A percentile compares a stretch with the other conserved stretches of the same genome.
These are phyloP conservation scores for Bipolaris gigantea DNA, from an alignment of 2,329 filamentous ascomycete genomes.

Conservation along the genomic window DNA sequence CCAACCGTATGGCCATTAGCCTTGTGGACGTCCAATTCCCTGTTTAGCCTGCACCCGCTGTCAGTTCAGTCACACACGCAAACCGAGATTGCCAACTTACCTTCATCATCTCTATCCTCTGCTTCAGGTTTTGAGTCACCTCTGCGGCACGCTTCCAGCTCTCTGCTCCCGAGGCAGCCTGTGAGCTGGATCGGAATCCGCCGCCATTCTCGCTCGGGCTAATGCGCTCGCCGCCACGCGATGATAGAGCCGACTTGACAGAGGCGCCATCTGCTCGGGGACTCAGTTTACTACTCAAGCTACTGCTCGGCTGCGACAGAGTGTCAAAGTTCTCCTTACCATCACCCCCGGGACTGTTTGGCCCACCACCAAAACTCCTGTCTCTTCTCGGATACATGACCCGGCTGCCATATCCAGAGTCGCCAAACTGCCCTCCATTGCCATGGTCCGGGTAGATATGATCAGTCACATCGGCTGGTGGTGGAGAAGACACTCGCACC, in stretches of 20 bases:
- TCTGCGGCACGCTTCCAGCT: conserved; percentile 97
- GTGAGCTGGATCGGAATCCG: conserved; percentile 28
- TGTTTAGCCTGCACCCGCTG: conserved; percentile 41
- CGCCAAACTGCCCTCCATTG: conserved; percentile 40
- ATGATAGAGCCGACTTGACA: conserved; percentile 37
- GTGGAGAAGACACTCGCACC: conserved; percentile 58
- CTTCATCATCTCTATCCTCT: conserved; percentile 99
- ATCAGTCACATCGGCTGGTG: conserved; percentile 49
- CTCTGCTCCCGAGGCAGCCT: conserved; percentile 57
- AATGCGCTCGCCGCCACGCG: conserved; percentile 37
- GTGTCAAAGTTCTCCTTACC: conserved; percentile 54
- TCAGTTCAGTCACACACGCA: conserved; percentile 16
- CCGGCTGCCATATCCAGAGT: conserved; percentile 38
- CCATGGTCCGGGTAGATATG: conserved; percentile 59
- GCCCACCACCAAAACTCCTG: conserved; percentile 32
- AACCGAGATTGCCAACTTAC: conserved; percentile 43
- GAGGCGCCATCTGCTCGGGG: conserved; percentile 41
- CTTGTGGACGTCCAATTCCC: conserved; percentile 38
- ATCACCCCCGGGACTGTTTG: conserved; percentile 43
- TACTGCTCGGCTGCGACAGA: conserved; percentile 38
- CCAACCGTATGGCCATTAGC: not conserved
- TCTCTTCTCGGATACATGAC: conserved; percentile 47
- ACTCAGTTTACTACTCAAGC: conserved; percentile 46
- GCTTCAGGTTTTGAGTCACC: conserved; percentile 96
- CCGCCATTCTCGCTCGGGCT: conserved; percentile 36